Evolutionary conservation across 768 basidiomycete genomes (phyloP).

Genomic region (Russula griseocarnosa): DNA sequence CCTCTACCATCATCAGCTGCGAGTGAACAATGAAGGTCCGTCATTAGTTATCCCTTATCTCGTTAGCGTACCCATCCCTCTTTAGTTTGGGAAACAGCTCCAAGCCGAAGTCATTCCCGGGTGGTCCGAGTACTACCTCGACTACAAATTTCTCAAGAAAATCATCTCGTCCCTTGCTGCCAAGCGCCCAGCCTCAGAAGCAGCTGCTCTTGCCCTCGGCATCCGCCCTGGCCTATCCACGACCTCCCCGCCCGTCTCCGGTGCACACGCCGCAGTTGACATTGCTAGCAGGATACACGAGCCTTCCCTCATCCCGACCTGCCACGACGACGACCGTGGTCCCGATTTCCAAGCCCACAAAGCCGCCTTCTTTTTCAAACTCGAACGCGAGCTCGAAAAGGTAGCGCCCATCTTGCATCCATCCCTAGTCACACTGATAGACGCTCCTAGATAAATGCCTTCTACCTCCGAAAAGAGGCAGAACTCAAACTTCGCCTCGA

Average conservation of each 20-base stretch:
- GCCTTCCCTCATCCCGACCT: constrained; percentile 59
- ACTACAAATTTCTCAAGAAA: constrained; percentile 98
- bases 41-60: background rate
- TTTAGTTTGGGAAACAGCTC: constrained; percentile 95
- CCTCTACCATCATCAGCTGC: constrained; percentile 5
- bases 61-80: constrained; percentile 8
- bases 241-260: constrained; percentile 34
- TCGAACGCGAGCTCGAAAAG: constrained; percentile 97
- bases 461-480: constrained; percentile 96
- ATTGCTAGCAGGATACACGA: constrained; percentile 38
- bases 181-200: constrained; percentile 86
- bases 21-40: constrained; percentile 35
- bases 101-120: constrained; percentile 95
- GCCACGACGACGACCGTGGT: constrained; percentile 68
- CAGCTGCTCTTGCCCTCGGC: constrained; percentile 79
- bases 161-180: constrained; percentile 94
- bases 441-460: constrained; percentile 79
- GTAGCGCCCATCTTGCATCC: constrained; percentile 37
- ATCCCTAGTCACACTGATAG: constrained; percentile 5
- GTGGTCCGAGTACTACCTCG: constrained; percentile 93
- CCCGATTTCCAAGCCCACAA: constrained; percentile 92
- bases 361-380: constrained; percentile 97
- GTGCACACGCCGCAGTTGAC: constrained; percentile 32
- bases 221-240: constrained; percentile 62
- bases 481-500: constrained; percentile 89